Conservation (phyloP, 1,284 basidiomycete species). For the Rhodotorula sp. region DNA sequence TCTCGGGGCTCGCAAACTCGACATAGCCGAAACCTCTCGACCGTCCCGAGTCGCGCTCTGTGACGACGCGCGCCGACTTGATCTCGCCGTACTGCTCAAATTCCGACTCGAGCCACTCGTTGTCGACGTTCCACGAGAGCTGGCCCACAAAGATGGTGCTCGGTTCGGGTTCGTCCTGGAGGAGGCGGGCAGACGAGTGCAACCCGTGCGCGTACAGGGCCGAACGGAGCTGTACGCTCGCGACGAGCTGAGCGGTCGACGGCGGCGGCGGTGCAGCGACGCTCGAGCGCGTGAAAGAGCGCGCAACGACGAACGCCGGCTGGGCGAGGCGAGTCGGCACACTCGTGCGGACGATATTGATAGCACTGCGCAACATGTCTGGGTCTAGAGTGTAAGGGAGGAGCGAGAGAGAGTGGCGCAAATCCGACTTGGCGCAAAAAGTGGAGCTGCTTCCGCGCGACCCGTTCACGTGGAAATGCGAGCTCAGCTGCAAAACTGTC, state of each 20-base stretch:
- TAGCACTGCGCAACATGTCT: too few relatives aligned
- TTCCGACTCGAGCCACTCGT: slow-evolving; percentile 89
- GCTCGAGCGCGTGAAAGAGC: too few relatives aligned
- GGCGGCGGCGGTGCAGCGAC: too few relatives aligned
- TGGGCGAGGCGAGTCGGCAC: too few relatives aligned
- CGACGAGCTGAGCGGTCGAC: neutral
- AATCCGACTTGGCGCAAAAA: too few relatives aligned
- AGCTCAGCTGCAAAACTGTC: too few relatives aligned
- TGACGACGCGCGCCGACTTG: slow-evolving; percentile 80
- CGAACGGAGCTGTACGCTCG: neutral
- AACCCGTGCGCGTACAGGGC: neutral
- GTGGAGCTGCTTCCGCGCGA: too few relatives aligned
- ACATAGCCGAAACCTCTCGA: slow-evolving; percentile 95
- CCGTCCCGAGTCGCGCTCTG: slow-evolving; percentile 81
- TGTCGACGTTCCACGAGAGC: slow-evolving; percentile 96
- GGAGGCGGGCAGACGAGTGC: neutral
- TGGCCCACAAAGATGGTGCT: slow-evolving; percentile 87
- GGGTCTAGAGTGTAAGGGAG: too few relatives aligned
- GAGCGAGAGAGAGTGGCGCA: too few relatives aligned
- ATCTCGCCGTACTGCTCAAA: slow-evolving; percentile 88
- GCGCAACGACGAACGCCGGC: too few relatives aligned
- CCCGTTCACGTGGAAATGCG: too few relatives aligned
- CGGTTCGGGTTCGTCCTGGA: slow-evolving; percentile 53
- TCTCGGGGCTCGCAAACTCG: slow-evolving; percentile 67
- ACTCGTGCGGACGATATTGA: too few relatives aligned